Base-by-base conservation (phyloP, 768 basidiomycete species). In the Sarcodon aspratus region DNA sequence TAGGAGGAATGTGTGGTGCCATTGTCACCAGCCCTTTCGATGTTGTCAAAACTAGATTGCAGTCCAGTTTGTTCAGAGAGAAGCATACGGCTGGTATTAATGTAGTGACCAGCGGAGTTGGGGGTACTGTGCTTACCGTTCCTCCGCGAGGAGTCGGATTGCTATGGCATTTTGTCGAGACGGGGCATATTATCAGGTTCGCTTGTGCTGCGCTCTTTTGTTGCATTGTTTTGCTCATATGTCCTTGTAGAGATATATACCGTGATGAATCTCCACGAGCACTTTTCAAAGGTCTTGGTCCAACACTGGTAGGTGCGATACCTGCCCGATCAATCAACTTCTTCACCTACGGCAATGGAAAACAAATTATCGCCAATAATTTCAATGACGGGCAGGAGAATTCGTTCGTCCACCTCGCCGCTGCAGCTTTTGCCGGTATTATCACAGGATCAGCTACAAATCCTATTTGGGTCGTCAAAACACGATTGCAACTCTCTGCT, bases 381-480 rank as follows among this genome's bases (percentile, higher is more conserved):
- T 90, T 94, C 65, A 86, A 94, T 63, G 57, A 82, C 54, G 72
- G 92, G 21, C 57, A 78, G 52, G 92, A 97, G 64, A 94, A 88
- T 64, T 72, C 85, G 0, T 79, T 74, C 53, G 83, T 99, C 0
- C 94, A 98, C 63, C 80, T 98, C 18, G 52, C 71, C 1, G 87
- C 95, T 0, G 96, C 94, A 1, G 85, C 89, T 0, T 60, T 81
- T 9, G 95, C 95, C 1, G 94, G 95, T 0, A 69, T 98, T 54
- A 70, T 73, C 33, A 99, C 96, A 0, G 79, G 93, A 5, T 84
- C 90, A 0, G 90, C 80, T 9, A 98, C 96, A 17, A 99, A 99
- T 63, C 96, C 96, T 0, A 95, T 99, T 21, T 99, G 96, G 96
- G 96, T 99, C 44, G 91, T 99, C 52, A 99, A 98, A 66, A 99